Conservation (phyloP, 805 yeast genomes). For the Lachancea fermentati region DNA sequence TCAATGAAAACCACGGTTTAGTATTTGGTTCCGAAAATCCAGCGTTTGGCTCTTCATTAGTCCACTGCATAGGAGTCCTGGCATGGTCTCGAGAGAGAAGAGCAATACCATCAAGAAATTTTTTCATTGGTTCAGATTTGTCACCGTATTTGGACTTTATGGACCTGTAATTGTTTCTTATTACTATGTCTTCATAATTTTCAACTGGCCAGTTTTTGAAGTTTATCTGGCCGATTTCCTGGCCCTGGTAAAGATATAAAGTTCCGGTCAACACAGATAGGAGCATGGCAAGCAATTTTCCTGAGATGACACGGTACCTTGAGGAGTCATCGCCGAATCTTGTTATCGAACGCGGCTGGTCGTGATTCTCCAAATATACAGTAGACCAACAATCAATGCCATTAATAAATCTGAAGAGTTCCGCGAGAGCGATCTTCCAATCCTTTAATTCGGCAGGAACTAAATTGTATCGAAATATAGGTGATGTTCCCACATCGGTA, state of each 20-base stretch:
- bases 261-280: slow-evolving; percentile 47
- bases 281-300: slow-evolving; percentile 44
- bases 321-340: slow-evolving; percentile 43
- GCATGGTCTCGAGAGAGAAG: slow-evolving; percentile 44
- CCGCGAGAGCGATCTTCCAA: slow-evolving; percentile 37
- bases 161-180: slow-evolving; percentile 37
- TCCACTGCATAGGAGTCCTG: slow-evolving; percentile 54
- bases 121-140: slow-evolving; percentile 19
- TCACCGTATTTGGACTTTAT: slow-evolving; percentile 21
- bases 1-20: slow-evolving; percentile 38
- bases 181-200: slow-evolving; percentile 46
- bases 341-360: slow-evolving; percentile 49
- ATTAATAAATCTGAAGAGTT: slow-evolving; percentile 36
- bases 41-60: slow-evolving; percentile 31
- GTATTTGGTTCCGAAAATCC: slow-evolving; percentile 38
- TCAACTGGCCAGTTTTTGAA: slow-evolving; percentile 40
- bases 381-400: slow-evolving; percentile 55
- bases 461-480: slow-evolving; percentile 30
- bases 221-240: slow-evolving; percentile 53
- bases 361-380: slow-evolving; percentile 52
- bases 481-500: slow-evolving; percentile 35
- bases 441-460: slow-evolving; percentile 34
- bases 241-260: slow-evolving; percentile 53
- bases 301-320: slow-evolving; percentile 32
- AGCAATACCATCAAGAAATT: slow-evolving; percentile 31